These are phyloP conservation scores for Clonostachys chloroleuca DNA, from an alignment of 2,329 filamentous ascomycete genomes.

Conservation along the genomic window DNA sequence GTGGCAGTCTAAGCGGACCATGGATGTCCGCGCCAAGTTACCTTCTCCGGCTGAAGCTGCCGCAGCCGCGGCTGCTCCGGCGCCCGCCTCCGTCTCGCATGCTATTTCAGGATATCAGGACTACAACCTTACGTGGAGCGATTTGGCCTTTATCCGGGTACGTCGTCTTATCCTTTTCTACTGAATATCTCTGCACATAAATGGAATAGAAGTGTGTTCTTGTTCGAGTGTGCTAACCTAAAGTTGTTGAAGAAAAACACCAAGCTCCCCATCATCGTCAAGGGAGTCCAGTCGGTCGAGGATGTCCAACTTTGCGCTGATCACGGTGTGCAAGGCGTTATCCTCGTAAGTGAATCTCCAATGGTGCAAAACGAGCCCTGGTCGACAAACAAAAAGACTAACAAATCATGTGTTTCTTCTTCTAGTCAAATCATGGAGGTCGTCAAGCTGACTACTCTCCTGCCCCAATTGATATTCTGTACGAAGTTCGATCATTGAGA, in stretches of 20 bases:
- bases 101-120: not conserved
- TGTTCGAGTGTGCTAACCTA: not conserved
- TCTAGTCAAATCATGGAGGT: conserved; percentile 24
- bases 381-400: conserved; percentile 1
- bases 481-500: conserved; percentile 15
- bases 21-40: not conserved
- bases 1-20: not conserved
- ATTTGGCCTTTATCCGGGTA: not conserved
- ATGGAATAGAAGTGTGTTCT: too few relatives aligned
- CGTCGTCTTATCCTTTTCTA: not conserved
- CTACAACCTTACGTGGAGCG: not conserved
- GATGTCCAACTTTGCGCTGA: conserved; percentile 16
- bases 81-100: not conserved
- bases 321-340: conserved; percentile 11
- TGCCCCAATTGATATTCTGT: conserved; percentile 16
- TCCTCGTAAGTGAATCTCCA: not conserved
- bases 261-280: conserved; percentile 15
- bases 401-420: conserved; percentile 12
- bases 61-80: not conserved
- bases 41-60: not conserved
- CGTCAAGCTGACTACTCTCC: conserved; percentile 22
- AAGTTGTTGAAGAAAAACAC: conserved; percentile 1
- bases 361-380: not conserved
- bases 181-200: not conserved
- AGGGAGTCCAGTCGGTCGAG: conserved; percentile 20